Conservation (phyloP, 176 grass and related monocot species). For the Ensete ventricosum region DNA sequence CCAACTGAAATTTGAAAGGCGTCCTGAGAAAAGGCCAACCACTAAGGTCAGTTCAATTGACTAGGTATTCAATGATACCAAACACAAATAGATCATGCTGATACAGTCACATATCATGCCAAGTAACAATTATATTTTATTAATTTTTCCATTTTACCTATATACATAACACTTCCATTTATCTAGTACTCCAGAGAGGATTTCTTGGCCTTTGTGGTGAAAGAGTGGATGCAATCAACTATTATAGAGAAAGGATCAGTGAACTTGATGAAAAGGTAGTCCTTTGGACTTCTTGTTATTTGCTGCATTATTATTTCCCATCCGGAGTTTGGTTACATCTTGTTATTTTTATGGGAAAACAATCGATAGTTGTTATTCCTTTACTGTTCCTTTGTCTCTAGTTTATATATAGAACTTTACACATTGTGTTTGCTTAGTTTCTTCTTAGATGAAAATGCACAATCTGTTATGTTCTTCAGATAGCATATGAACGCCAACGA, state of each 20-base stretch:
- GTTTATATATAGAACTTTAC: not conserved
- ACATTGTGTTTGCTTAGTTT: not conserved
- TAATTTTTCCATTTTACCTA: not conserved
- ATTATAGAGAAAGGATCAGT: slow-evolving; percentile 46
- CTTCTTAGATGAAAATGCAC: slow-evolving; percentile 3
- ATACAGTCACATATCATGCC: no score
- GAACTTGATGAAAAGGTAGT: slow-evolving; percentile 58
- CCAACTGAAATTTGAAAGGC: slow-evolving; percentile 74
- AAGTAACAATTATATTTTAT: not conserved
- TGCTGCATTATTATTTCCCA: not conserved
- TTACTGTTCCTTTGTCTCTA: not conserved
- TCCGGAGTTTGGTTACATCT: not conserved
- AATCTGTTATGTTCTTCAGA: slow-evolving; percentile 34
- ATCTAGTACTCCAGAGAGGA: slow-evolving; percentile 50
- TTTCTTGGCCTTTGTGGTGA: slow-evolving; percentile 67
- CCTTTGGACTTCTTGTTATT: not conserved
- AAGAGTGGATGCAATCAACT: slow-evolving; percentile 64
- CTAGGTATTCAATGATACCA: not conserved
- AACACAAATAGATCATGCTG: no score
- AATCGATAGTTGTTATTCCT: no score
- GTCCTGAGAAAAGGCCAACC: slow-evolving; percentile 67
- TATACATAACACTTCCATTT: not conserved
- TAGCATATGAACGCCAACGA: slow-evolving; percentile 60
- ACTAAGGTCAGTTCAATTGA: slow-evolving; percentile 33
- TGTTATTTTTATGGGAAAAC: not conserved